Base-by-base conservation (phyloP, 768 basidiomycete genomes). In the Lactifluus volemus region DNA sequence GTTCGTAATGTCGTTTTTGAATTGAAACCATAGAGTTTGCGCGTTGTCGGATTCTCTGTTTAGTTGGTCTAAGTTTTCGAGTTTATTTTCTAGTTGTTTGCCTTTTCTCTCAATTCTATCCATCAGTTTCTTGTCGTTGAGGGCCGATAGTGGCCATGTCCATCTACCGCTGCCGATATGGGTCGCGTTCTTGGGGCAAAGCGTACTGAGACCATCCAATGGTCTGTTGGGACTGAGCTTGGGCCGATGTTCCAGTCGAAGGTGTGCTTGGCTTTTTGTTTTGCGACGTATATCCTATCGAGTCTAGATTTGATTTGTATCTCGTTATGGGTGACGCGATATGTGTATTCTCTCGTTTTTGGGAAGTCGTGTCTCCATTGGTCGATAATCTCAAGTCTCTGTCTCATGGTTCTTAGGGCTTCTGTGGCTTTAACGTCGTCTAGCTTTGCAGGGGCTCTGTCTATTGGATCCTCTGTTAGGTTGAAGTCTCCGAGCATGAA, bases 301-400 rank as follows among this genome's bases (percentile, higher is more conserved):
- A 44, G n/a, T n/a, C 42, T 8, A 0, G 42, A 44, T 8, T 44
- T n/a, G 3, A 44, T 44, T 19, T n/a, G 42, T 19, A 9, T n/a
- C 0, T 9, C 7, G 6, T 44, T 44, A 0, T 17, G 15, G n/a
- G 15, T 44, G 17, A 17, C n/a, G 6, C 42, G 1, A 7, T 19
- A 44, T 2, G 42, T 44, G 2, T 19, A 44, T n/a, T 19, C 17
- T 9, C 42, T 7, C 2, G 15, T 7, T 0, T n/a, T n/a, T 0
- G 17, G 17, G 42, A 5, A 8, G 6, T 0, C 7, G n/a, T 44
- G 42, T n/a, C 42, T 4, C 42, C 42, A 44, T 8, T 19, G 42
- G 17, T 19, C n/a, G 5, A 0, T 8, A 1, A 9, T 3, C 0
- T 19, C 42, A 2, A n/a, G n/a, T 9, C 1, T 38, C 19, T 6